These are phyloP conservation scores for Epichloe bromicola DNA, from an alignment of 2,329 filamentous ascomycete genomes.

Conservation along the genomic window DNA sequence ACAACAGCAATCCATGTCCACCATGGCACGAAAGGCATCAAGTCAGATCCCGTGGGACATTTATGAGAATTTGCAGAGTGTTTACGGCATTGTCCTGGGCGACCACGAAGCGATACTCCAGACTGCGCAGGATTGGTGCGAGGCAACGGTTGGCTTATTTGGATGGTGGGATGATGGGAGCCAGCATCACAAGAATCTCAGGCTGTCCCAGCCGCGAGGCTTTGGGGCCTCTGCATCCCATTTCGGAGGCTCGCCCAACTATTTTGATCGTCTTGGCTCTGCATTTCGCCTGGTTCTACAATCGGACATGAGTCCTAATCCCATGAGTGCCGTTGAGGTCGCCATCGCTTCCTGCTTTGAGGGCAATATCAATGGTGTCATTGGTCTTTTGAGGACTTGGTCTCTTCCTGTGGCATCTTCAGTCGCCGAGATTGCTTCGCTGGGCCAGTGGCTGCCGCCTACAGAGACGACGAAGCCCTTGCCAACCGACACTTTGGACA, in stretches of 20 bases:
- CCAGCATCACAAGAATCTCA: constrained; percentile 27
- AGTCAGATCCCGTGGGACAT: constrained; percentile 82
- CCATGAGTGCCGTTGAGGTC: constrained; percentile 63
- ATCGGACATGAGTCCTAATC: constrained; percentile 65
- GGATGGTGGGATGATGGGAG: constrained; percentile 88
- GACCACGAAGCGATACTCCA: constrained; percentile 62
- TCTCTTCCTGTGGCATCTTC: constrained; percentile 68
- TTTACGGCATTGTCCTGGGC: constrained; percentile 74
- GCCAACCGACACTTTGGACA: constrained; percentile 55
- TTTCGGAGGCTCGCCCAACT: constrained; percentile 48
- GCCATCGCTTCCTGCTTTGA: constrained; percentile 73
- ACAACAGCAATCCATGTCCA: constrained; percentile 42
- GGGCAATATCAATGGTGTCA: constrained; percentile 62
- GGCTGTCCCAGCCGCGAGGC: constrained; percentile 27
- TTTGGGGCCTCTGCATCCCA: constrained; percentile 24
- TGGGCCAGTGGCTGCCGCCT: constrained; percentile 66
- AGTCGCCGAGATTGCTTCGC: constrained; percentile 70
- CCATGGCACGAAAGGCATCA: constrained; percentile 63
- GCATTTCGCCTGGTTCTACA: constrained; percentile 57
- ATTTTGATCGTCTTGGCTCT: constrained; percentile 58
- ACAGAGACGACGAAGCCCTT: constrained; percentile 28
- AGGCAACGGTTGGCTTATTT: constrained; percentile 70
- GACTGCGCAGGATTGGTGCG: constrained; percentile 79
- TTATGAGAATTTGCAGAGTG: constrained; percentile 67
- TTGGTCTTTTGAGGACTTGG: constrained; percentile 65